Evolutionary conservation across 179 eudicot species (phyloP), one percentile per base, ranked within the genome.

Genomic region (Beta macrorhiza): DNA sequence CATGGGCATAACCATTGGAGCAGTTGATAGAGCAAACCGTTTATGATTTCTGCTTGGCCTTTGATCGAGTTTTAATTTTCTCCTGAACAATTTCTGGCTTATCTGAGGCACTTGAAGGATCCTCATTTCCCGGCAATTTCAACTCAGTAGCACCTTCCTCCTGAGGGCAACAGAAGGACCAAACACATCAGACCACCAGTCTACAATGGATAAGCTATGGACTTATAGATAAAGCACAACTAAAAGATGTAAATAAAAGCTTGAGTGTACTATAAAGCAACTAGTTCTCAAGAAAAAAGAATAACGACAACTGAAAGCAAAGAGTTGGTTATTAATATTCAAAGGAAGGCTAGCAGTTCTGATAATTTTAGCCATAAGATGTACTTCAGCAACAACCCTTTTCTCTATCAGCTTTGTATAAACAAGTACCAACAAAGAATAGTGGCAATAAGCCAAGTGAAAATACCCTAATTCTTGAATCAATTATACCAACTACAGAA

Each of bases 1-100:
- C 53, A 25, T 11, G 52, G 68, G 68, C 77, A 67, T 76, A 37
- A 56, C 10, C 29, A 5, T 52, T 56, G 22, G 51, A 58, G 47
- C 67, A 76, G 78, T 57, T 67, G 67, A 62, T 57, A 22, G 58
- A 73, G 16, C 52, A 52, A 53, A 77, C n/a, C 0, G 47, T 67
- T 70, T 32, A 78, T 32, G 72, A 49, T 32, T 25, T 80, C 78
- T 70, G 72, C 81, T 72, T 77, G 78, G 83, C 55, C 58, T 76
- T 80, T 32, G 83, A 71, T 11, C 83, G 78, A 7, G 70, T 55
- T 47, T 59, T 59, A 4, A 16, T 75, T 63, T 81, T 65, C 32
- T 56, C 78, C 52, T 56, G 59, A n/a, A n/a, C 62, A 25, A 62
- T 17, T 45, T 72, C 83, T 65, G 81, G 76, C 44, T 57, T 73